Evolutionary conservation across 1,284 basidiomycete genomes (phyloP).

Genomic region (Apiotrichum gamsii): DNA sequence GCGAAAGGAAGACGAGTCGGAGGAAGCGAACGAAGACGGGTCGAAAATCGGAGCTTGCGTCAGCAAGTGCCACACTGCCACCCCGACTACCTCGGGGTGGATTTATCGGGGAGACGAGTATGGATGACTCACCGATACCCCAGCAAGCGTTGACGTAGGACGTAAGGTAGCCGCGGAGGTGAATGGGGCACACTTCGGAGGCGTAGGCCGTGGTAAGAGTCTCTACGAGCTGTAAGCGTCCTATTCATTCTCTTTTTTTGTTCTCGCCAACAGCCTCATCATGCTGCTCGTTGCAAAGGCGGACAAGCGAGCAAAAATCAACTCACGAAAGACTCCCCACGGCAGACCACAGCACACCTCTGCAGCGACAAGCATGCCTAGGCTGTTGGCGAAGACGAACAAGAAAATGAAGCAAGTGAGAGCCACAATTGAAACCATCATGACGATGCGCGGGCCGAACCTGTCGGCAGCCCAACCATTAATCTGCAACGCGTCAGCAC

Average conservation of each 20-base stretch:
- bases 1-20: too few species aligned
- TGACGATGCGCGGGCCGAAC: constrained; percentile 18
- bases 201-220: constrained; percentile 34
- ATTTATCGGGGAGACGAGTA: too few species aligned
- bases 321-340: constrained; percentile 31
- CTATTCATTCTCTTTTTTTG: constrained; percentile 5
- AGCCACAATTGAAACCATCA: constrained; percentile 31
- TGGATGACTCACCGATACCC: constrained; percentile 31
- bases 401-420: constrained; percentile 39
- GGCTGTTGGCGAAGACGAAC: constrained; percentile 32
- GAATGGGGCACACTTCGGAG: constrained; percentile 47
- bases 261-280: constrained; percentile 18
- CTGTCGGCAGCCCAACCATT: constrained; percentile 21
- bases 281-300: constrained; percentile 15
- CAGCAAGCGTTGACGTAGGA: constrained; percentile 47
- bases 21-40: too few species aligned
- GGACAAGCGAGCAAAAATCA: constrained; percentile 17
- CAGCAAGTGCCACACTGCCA: too few species aligned
- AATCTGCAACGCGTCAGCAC: constrained; percentile 6
- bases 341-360: constrained; percentile 25
- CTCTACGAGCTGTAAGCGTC: background rate
- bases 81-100: too few species aligned
- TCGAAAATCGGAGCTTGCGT: too few species aligned
- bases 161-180: constrained; percentile 40
- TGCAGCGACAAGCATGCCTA: constrained; percentile 22